A percentile compares a stretch with the other conserved stretches of the same genome.
phyloP scores from a whole-genome alignment of 768 basidiomycete species.

The Lentinula boryana region DNA sequence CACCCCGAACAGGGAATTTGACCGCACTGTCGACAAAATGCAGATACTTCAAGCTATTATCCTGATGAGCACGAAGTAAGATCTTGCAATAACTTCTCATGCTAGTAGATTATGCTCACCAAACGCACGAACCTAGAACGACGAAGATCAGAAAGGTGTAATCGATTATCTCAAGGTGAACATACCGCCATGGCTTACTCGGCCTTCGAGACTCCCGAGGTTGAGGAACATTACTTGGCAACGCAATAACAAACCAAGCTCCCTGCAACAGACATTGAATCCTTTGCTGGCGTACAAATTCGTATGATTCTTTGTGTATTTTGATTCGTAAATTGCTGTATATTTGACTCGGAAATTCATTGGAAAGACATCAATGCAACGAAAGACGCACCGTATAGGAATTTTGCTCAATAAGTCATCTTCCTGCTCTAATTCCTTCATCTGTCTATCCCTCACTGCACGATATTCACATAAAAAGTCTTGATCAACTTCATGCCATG shows the following conservation, averaged over 20 bases:
- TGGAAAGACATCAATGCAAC: conserved; percentile 1
- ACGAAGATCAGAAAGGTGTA: background rate
- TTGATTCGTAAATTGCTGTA: conserved; percentile 76
- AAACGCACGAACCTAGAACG: conserved; percentile 61
- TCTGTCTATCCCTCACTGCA: conserved; percentile 79
- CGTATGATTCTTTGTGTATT: conserved; percentile 84
- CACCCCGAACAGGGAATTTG: conserved; percentile 74
- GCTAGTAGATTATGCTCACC: conserved; percentile 28
- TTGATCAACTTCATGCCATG: conserved; percentile 80
- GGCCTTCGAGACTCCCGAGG: conserved; percentile 53
- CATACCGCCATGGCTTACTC: conserved; percentile 59
- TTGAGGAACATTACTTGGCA: conserved; percentile 42
- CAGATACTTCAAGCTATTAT: conserved; percentile 71
- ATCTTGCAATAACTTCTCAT: background rate
- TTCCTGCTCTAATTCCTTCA: conserved; percentile 84
- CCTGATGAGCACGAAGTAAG: conserved; percentile 36
- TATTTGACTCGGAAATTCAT: background rate
- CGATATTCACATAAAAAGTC: conserved; percentile 82
- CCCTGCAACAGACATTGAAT: conserved; percentile 85
- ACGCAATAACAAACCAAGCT: conserved; percentile 86
- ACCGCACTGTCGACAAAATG: conserved; percentile 79
- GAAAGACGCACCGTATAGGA: conserved; percentile 64
- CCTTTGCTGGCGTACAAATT: conserved; percentile 85
- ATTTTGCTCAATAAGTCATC: conserved; percentile 84
- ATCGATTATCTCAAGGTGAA: background rate